phyloP scores from a whole-genome alignment of 2,329 filamentous ascomycete genomes.

The Capronia americana region DNA sequence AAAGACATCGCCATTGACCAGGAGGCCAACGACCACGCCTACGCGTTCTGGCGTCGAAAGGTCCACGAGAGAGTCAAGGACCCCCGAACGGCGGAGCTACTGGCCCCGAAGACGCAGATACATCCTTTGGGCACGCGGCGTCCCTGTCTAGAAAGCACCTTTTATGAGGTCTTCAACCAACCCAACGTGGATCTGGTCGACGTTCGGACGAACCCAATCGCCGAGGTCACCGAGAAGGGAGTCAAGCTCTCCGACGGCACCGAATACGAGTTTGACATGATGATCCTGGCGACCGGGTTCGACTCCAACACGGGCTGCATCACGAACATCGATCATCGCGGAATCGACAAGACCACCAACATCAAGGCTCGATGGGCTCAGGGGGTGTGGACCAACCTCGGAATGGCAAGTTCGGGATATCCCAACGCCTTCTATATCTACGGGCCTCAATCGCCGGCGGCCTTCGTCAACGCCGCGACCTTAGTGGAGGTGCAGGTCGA shows the following conservation, averaged over 20 bases:
- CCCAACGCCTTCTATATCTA: constrained; percentile 59
- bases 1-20: constrained; percentile 57
- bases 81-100: no score
- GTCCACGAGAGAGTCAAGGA: constrained; percentile 55
- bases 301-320: constrained; percentile 45
- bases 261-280: constrained; percentile 48
- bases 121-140: constrained; percentile 51
- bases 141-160: constrained; percentile 55
- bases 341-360: constrained; percentile 40
- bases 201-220: constrained; percentile 52
- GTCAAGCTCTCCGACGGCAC: constrained; percentile 50
- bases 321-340: constrained; percentile 47
- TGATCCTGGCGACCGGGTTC: constrained; percentile 53
- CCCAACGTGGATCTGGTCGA: constrained; percentile 57
- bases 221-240: constrained; percentile 46
- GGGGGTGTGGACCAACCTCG: constrained; percentile 49
- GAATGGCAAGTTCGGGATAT: constrained; percentile 48
- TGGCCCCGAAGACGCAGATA: no score
- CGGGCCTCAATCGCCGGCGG: constrained; percentile 62
- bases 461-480: constrained; percentile 51
- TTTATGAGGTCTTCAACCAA: constrained; percentile 58
- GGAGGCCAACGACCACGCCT: constrained; percentile 59
- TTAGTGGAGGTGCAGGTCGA: constrained; percentile 62
- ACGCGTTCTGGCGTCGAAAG: constrained; percentile 64
- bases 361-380: constrained; percentile 42